Base-by-base conservation (phyloP, 2,329 filamentous ascomycete species). In the Incumbomyces delicatus region DNA sequence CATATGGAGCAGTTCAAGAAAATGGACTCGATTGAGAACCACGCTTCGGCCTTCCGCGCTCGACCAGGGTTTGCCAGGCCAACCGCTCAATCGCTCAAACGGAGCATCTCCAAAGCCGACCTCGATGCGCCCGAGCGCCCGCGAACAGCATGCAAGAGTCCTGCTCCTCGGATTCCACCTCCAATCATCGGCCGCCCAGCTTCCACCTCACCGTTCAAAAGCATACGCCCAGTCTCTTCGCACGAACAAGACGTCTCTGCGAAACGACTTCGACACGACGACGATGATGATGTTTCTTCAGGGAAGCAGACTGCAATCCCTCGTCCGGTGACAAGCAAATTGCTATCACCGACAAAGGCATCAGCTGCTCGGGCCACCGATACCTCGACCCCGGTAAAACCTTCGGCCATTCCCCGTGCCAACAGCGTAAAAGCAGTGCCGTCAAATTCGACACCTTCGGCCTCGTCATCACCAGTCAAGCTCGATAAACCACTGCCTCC, bases 1-100 rank as follows among this genome's bases (percentile, higher is more conserved):
- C 90, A 96, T 63, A 84, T 86, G 77, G 80, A 82, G 41, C 78
- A 90, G 60, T 95, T 96, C 69, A 87, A 87, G 67, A 96, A 94
- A 72, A 95, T 96, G 90, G 88, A 95, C 62, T 95, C 89, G 1
- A 95, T 96, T 60, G 86, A 80, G 36, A 82, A 82, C 52, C 89
- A 95, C 62, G 75, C 87, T 7, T 94, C 89, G 10, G 78, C 83
- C 13, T 92, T 74, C 68, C 56, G 78, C 70, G 61, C 66, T 65
- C 43, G 68, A 61, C 56, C 70, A 60, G 58, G 72, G 44, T 65
- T 63, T 42, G 63, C 66, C 51, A 61, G 66, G 50, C 59, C 64
- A 16, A 63, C 64, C 13, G 58, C 54, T 16, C 67, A 68, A 49
- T 62, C 64, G 10, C 62, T 77, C 40, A 76, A 77, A 61, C 66